phyloP scores from a whole-genome alignment of 768 basidiomycete species.

The Epithele typhae region DNA sequence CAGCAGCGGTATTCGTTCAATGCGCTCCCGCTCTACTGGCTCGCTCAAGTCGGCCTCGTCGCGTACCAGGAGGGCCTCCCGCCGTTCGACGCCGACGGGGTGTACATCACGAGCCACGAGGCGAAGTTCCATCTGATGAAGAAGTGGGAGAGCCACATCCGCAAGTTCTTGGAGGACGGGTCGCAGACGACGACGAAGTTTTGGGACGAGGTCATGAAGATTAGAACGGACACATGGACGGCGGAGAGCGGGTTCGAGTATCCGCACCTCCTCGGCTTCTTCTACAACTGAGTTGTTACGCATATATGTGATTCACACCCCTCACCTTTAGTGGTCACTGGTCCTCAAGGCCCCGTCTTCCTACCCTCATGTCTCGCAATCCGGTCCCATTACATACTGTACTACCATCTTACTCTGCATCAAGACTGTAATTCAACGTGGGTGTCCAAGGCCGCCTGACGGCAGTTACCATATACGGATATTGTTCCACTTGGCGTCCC shows the following conservation, averaged over 20 bases:
- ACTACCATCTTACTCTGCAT: too few species aligned
- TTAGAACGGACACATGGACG: constrained; percentile 35
- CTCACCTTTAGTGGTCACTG: too few species aligned
- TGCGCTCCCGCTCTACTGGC: constrained; percentile 59
- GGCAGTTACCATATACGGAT: too few species aligned
- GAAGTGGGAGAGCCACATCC: constrained; percentile 47
- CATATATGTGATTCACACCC: too few species aligned
- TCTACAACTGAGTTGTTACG: too few species aligned
- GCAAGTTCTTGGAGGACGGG: constrained; percentile 39
- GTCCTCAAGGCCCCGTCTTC: too few species aligned
- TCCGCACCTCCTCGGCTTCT: constrained; percentile 12
- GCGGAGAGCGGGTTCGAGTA: constrained; percentile 12
- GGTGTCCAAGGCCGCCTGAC: too few species aligned
- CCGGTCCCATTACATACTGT: too few species aligned
- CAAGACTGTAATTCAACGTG: too few species aligned
- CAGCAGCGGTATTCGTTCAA: constrained; percentile 26
- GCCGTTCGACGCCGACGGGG: constrained; percentile 38
- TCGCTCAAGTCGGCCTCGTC: constrained; percentile 49
- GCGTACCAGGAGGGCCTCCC: constrained; percentile 49
- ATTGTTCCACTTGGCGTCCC: too few species aligned
- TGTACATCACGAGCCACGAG: constrained; percentile 32
- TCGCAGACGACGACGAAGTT: constrained; percentile 43
- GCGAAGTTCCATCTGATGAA: constrained; percentile 45
- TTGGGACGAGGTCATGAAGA: constrained; percentile 54
- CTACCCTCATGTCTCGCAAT: too few species aligned